phyloP scores from a whole-genome alignment of 306 rosid species.

The Medicago ruthenica region DNA sequence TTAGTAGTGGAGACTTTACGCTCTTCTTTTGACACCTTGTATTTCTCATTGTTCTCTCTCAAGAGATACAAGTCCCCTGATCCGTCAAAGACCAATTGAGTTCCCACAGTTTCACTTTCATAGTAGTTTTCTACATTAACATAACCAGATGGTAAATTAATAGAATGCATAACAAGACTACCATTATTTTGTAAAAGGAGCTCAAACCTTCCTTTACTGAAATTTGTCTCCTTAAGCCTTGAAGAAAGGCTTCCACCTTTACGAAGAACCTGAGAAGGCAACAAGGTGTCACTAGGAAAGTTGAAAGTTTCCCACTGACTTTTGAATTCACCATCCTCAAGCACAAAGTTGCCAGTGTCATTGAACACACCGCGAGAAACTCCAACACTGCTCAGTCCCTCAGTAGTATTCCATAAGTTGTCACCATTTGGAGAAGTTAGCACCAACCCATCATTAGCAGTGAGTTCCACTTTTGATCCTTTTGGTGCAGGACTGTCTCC shows the following conservation, averaged over 20 bases:
- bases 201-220: constrained; percentile 52
- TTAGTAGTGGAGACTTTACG: background rate
- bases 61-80: constrained; percentile 48
- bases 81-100: constrained; percentile 41
- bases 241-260: constrained; percentile 46
- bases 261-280: constrained; percentile 55
- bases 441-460: constrained; percentile 41
- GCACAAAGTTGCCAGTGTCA: constrained; percentile 59
- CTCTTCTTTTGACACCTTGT: background rate
- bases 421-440: constrained; percentile 47
- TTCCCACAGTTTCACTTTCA: constrained; percentile 16
- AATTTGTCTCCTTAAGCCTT: constrained; percentile 36
- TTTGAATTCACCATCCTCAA: constrained; percentile 20
- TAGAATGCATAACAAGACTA: constrained; percentile 42
- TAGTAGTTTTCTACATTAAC: constrained; percentile 41
- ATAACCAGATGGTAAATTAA: constrained; percentile 42
- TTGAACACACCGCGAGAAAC: constrained; percentile 41
- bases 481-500: constrained; percentile 40
- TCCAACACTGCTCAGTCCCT: background rate
- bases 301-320: constrained; percentile 58
- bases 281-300: constrained; percentile 47
- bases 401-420: constrained; percentile 37
- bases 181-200: constrained; percentile 48
- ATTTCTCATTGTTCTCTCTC: constrained; percentile 10
- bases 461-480: constrained; percentile 54